Evolutionary conservation across 2,329 filamentous ascomycete species (phyloP), one percentile per base, ranked within the genome.

Genomic region (Corniculantispora saksenae): DNA sequence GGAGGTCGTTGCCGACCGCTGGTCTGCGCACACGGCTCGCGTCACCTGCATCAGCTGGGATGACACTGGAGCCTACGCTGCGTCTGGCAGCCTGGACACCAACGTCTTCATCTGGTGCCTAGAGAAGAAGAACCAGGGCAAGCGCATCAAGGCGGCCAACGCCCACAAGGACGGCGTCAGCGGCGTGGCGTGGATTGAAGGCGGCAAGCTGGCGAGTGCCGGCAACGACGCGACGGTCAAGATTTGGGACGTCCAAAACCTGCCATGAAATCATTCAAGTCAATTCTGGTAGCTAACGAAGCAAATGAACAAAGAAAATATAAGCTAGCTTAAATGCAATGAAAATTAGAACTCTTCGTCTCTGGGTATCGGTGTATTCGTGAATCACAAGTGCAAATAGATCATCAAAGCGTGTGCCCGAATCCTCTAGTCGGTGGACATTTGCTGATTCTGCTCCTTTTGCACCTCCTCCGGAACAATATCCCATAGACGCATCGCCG

Each of bases 161-260:
- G 93, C 94, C 58, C 95, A 99, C 80, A 97, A 97, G 80, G 95
- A 98, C 74, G 95, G 95, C 12, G 93, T 98, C 21, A 93, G 91
- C 70, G 94, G 92, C 19, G 90, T 98, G 19, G 85, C 85, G 15
- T 99, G 94, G 93, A 83, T 92, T 17, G 84, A 84, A 32, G 87
- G 85, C 10, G 82, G 83, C 65, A 92, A 86, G 79, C 83, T 98
- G 58, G 88, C 91, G 12, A 96, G 90, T 70, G 87, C 88, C 5
- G 95, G 95, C 54, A 91, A 89, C 13, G 95, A 99, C 83, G 94
- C 92, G 40, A 90, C 92, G 1, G 86, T 99, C 56, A 99, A 98
- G 83, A 84, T 94, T 58, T 99, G 95, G 95, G 72, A 75, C 45
- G 73, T 79, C 35, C 71, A 76, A 69, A 75, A 77, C 63, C 67